A percentile compares a stretch with the other conserved stretches of the same genome.
These are phyloP conservation scores for Daldinia vernicosa DNA, from an alignment of 495 filamentous ascomycete genomes.

Conservation along the genomic window DNA sequence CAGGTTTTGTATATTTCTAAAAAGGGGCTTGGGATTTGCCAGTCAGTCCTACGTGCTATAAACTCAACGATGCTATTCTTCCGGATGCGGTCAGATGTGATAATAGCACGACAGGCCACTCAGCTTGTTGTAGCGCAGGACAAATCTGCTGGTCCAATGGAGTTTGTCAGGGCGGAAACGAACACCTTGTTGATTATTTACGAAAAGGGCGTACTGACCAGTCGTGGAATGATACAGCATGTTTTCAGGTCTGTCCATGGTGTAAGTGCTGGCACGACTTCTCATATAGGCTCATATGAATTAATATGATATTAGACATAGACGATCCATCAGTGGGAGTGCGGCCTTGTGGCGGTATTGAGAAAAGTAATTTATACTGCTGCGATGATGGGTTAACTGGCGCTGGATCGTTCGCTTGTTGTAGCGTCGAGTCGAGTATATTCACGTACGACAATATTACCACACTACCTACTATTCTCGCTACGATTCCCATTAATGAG, in stretches of 20 bases:
- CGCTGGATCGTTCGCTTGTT: constrained; percentile 25
- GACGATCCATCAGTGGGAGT: neutral
- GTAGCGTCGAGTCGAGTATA: constrained; percentile 4
- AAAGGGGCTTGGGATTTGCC: too few relatives aligned
- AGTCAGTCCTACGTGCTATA: constrained; percentile 10
- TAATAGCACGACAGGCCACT: constrained; percentile 22
- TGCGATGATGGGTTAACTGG: constrained; percentile 26
- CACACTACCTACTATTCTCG: constrained; percentile 19
- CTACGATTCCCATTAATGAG: constrained; percentile 5
- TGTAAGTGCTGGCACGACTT: neutral
- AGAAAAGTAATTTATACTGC: constrained; percentile 23
- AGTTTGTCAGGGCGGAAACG: constrained; percentile 5
- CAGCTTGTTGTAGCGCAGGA: constrained; percentile 16
- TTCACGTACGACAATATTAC: constrained; percentile 24
- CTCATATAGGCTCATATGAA: neutral
- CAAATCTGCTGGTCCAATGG: constrained; percentile 29
- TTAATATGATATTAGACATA: constrained; percentile 3
- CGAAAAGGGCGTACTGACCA: constrained; percentile 24
- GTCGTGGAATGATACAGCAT: constrained; percentile 17
- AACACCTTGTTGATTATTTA: constrained; percentile 6
- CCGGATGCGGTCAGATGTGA: constrained; percentile 4
- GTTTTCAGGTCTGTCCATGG: constrained; percentile 21
- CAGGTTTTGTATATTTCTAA: too few relatives aligned
- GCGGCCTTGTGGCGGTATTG: constrained; percentile 24
- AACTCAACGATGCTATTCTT: constrained; percentile 8